Conservation (phyloP, 805 yeast genomes). For the Candida adriatica region DNA sequence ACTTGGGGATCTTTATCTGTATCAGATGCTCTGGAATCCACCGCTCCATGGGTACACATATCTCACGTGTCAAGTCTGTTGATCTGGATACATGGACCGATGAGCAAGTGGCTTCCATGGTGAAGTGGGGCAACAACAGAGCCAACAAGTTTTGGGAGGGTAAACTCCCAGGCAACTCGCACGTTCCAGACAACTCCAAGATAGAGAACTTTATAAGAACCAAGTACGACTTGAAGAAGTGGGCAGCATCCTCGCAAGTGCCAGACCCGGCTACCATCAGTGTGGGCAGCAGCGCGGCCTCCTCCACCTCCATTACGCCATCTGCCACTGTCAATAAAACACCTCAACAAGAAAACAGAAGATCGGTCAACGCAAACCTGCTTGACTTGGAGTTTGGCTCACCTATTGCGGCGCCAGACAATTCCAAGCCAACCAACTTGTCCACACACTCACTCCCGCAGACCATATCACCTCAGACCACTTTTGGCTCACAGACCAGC, state of each 20-base stretch:
- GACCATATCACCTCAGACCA: conserved; percentile 2
- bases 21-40: conserved; percentile 95
- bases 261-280: conserved; percentile 46
- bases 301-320: conserved; percentile 6
- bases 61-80: conserved; percentile 85
- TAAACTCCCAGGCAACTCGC: conserved; percentile 53
- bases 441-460: conserved; percentile 7
- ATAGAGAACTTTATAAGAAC: conserved; percentile 87
- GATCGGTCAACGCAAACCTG: conserved; percentile 13
- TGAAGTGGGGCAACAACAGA: conserved; percentile 75
- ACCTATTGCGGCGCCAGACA: conserved; percentile 17
- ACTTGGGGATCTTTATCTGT: conserved; percentile 85
- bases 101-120: conserved; percentile 77
- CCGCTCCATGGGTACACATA: conserved; percentile 92
- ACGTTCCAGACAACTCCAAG: conserved; percentile 77
- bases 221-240: conserved; percentile 84
- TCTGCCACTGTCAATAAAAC: conserved; percentile 7
- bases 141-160: conserved; percentile 86
- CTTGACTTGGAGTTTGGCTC: conserved; percentile 27
- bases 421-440: conserved; percentile 1
- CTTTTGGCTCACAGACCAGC: conserved; percentile 2
- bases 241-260: conserved; percentile 54
- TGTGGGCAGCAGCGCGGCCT: conserved; percentile 1
- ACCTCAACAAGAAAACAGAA: conserved; percentile 12
- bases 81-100: conserved; percentile 97